Conservation (phyloP, 176 grass and related monocot genomes). For the Carex parvula region DNA sequence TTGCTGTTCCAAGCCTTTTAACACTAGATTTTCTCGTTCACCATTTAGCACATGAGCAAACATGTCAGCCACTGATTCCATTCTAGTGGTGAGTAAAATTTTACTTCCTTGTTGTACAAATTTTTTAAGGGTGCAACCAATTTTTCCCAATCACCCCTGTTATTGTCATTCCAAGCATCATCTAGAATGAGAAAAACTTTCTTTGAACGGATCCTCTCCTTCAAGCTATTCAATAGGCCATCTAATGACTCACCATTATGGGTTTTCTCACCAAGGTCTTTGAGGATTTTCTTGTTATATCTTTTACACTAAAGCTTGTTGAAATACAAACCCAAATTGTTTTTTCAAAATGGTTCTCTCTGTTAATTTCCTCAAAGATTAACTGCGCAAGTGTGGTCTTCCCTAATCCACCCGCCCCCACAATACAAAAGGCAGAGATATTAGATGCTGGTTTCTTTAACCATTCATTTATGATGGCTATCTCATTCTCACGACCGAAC, state of each 20-base stretch:
- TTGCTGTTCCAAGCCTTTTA: not conserved
- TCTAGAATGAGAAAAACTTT: conserved; percentile 30
- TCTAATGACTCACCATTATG: not conserved
- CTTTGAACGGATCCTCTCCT: not conserved
- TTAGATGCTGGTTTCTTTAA: not conserved
- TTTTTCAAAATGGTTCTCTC: not conserved
- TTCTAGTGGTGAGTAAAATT: conserved; percentile 27
- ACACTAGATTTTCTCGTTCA: not conserved
- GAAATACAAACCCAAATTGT: conserved; percentile 9
- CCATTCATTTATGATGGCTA: not conserved
- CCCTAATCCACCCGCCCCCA: conserved; percentile 12
- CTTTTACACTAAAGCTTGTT: not conserved
- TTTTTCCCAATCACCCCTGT: conserved; percentile 9
- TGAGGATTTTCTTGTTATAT: conserved; percentile 22
- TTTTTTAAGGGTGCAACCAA: conserved; percentile 6
- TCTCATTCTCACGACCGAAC: conserved; percentile 12
- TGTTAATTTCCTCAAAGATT: not conserved
- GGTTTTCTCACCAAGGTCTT: not conserved
- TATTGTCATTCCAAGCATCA: conserved; percentile 27
- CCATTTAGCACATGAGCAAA: not conserved
- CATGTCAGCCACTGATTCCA: conserved; percentile 13
- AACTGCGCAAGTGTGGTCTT: conserved; percentile 25
- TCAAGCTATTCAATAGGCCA: not conserved
- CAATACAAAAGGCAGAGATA: not conserved
- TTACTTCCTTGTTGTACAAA: conserved; percentile 21